Percentiles rank a stretch among this genome's conserved stretches.
Evolutionary conservation across 345 rosid genomes (phyloP).

Genomic region (Eucalyptus dawsonii): DNA sequence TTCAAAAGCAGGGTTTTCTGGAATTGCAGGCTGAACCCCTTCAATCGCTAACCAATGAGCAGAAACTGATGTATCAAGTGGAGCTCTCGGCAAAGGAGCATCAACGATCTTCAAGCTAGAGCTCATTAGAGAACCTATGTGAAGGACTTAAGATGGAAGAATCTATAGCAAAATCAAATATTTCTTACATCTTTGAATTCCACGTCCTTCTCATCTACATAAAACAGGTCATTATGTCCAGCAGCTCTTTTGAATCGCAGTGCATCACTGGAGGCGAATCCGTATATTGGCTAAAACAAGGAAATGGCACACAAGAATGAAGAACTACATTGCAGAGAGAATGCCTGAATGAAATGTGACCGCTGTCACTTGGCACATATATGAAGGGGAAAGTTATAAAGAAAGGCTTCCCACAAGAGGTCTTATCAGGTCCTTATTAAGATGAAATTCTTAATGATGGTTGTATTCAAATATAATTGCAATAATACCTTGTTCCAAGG

Average conservation of each 20-base stretch:
- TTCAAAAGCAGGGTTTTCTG: constrained; percentile 53
- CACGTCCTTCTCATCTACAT: constrained; percentile 59
- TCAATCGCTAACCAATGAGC: constrained; percentile 86
- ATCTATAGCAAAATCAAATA: not conserved
- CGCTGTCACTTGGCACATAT: not conserved
- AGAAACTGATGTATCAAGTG: constrained; percentile 38
- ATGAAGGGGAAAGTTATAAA: not conserved
- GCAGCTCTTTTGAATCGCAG: constrained; percentile 59
- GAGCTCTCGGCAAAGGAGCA: constrained; percentile 49
- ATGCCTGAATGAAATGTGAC: not conserved
- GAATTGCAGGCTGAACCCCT: constrained; percentile 81
- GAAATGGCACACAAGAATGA: not conserved
- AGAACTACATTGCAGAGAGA: not conserved
- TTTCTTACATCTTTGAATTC: constrained; percentile 62
- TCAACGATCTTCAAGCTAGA: constrained; percentile 39
- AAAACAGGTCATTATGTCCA: constrained; percentile 63
- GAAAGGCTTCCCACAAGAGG: not conserved
- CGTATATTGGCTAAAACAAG: constrained; percentile 47
- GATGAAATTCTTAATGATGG: not conserved
- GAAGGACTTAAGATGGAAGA: not conserved
- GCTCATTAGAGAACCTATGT: not conserved
- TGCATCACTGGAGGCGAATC: constrained; percentile 45
- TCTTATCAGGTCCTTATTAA: not conserved
- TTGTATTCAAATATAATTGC: not conserved
- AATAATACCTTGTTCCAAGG: not conserved